These are phyloP conservation scores for Porcisia hertigi DNA, from an alignment of 208 protist genomes.

Conservation along the genomic window DNA sequence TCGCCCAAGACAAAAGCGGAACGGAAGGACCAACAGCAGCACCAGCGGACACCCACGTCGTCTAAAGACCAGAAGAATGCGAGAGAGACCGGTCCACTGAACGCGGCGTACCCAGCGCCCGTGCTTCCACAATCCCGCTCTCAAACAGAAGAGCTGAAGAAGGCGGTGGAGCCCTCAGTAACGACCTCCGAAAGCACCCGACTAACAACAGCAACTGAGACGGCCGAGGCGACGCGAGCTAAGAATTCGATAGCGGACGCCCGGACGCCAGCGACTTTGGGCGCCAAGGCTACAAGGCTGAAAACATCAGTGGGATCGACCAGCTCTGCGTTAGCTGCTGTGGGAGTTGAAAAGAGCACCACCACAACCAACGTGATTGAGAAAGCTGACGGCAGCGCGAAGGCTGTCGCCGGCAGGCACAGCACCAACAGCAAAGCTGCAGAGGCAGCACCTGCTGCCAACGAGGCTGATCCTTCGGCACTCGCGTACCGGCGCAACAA, in stretches of 20 bases:
- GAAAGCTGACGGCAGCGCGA: not conserved
- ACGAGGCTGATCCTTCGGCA: not conserved
- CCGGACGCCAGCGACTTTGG: not conserved
- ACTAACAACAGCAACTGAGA: not conserved
- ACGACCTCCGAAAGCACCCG: not conserved
- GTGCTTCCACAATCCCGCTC: slow-evolving; percentile 17
- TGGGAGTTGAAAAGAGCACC: not conserved
- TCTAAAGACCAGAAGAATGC: not conserved
- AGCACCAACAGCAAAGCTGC: not conserved
- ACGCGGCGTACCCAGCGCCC: not conserved
- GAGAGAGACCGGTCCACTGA: not conserved
- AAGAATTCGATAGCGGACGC: not conserved
- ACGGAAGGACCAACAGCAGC: not conserved
- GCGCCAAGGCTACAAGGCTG: not conserved
- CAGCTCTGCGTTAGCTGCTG: not conserved
- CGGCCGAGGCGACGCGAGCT: not conserved
- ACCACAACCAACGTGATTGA: not conserved
- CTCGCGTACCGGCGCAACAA: slow-evolving; percentile 32
- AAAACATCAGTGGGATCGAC: not conserved
- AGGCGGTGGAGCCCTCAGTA: not conserved
- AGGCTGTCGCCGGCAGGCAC: not conserved
- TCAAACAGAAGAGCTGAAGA: slow-evolving; percentile 14
- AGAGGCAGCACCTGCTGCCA: not conserved
- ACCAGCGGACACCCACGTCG: not conserved
- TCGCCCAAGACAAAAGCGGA: not conserved